Percentiles rank a stretch among this genome's conserved stretches.
Conservation (phyloP, 495 filamentous ascomycete genomes). For the Lophiotrema nucula region DNA sequence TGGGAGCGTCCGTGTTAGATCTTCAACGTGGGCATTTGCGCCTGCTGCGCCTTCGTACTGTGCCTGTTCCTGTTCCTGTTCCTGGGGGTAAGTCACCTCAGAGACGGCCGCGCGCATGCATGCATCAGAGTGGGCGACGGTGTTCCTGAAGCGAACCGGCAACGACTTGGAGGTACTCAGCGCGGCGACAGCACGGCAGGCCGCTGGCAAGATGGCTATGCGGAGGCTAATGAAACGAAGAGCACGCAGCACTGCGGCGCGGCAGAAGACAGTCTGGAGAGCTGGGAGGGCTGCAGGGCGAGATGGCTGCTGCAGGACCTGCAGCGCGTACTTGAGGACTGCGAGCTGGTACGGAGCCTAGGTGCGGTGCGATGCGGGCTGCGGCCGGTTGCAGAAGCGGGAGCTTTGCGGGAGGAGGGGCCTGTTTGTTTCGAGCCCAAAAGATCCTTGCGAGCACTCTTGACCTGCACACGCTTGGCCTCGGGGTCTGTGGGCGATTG, state of each 20-base stretch:
- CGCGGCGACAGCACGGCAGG: not conserved
- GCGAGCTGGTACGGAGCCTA: not conserved
- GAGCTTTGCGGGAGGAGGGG: slow-evolving; percentile 11
- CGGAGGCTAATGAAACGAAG: slow-evolving; percentile 6
- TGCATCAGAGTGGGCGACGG: slow-evolving; percentile 30
- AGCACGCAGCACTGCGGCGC: slow-evolving; percentile 23
- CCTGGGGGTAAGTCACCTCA: slow-evolving; percentile 31
- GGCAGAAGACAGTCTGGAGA: slow-evolving; percentile 7
- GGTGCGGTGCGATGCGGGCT: slow-evolving; percentile 21
- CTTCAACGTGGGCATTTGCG: slow-evolving; percentile 27
- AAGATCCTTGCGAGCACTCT: not conserved
- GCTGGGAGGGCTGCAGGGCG: slow-evolving; percentile 14
- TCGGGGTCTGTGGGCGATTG: not conserved
- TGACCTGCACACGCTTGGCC: slow-evolving; percentile 2
- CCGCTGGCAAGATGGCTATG: slow-evolving; percentile 15
- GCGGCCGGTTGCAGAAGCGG: slow-evolving; percentile 27
- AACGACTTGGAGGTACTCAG: not conserved
- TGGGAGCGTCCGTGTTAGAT: slow-evolving; percentile 26
- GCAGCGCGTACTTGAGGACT: slow-evolving; percentile 29
- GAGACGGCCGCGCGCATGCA: slow-evolving; percentile 34
- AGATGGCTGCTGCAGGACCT: not conserved
- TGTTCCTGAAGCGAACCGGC: slow-evolving; percentile 37
- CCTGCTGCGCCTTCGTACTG: slow-evolving; percentile 8
- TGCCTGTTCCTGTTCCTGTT: slow-evolving; percentile 20
- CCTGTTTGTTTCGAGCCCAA: slow-evolving; percentile 29